A percentile compares a stretch with the other conserved stretches of the same genome.
Conservation (phyloP, 2,329 filamentous ascomycete genomes). For the Calonectria hongkongensis region DNA sequence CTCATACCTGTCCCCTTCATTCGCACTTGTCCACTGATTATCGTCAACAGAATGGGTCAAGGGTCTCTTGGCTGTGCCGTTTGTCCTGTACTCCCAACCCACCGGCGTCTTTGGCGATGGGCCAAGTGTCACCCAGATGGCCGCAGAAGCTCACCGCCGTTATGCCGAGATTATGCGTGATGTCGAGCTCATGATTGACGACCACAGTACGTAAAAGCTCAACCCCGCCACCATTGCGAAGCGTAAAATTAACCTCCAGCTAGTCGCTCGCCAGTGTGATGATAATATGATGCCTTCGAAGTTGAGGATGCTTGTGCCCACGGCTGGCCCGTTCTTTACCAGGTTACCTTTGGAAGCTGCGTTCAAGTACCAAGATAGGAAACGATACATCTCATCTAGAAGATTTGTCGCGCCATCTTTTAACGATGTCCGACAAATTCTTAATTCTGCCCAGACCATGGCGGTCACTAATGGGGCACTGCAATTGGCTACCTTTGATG, state of each 20-base stretch:
- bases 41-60: slow-evolving; percentile 93
- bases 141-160: slow-evolving; percentile 86
- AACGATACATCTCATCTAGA: slow-evolving; percentile 90
- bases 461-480: slow-evolving; percentile 87
- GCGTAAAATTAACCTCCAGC: slow-evolving; percentile 23
- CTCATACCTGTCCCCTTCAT: no score
- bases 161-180: slow-evolving; percentile 98
- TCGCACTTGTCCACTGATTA: slow-evolving; percentile 29
- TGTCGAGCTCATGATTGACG: slow-evolving; percentile 92
- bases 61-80: slow-evolving; percentile 92
- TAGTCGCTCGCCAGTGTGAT: slow-evolving; percentile 82
- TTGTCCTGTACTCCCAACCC: slow-evolving; percentile 96
- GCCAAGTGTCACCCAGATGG: slow-evolving; percentile 81
- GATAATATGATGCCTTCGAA: slow-evolving; percentile 85
- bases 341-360: slow-evolving; percentile 89
- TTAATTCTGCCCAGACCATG: slow-evolving; percentile 97
- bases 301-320: slow-evolving; percentile 92
- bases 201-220: slow-evolving; percentile 80
- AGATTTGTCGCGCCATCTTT: slow-evolving; percentile 97
- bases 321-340: slow-evolving; percentile 95
- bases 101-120: slow-evolving; percentile 87
- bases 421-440: slow-evolving; percentile 93
- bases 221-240: neutral
- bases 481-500: slow-evolving; percentile 95
- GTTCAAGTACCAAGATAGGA: slow-evolving; percentile 91